These are phyloP conservation scores for Aureobasidium sp. DNA, from an alignment of 2,329 filamentous ascomycete species.

Conservation along the genomic window DNA sequence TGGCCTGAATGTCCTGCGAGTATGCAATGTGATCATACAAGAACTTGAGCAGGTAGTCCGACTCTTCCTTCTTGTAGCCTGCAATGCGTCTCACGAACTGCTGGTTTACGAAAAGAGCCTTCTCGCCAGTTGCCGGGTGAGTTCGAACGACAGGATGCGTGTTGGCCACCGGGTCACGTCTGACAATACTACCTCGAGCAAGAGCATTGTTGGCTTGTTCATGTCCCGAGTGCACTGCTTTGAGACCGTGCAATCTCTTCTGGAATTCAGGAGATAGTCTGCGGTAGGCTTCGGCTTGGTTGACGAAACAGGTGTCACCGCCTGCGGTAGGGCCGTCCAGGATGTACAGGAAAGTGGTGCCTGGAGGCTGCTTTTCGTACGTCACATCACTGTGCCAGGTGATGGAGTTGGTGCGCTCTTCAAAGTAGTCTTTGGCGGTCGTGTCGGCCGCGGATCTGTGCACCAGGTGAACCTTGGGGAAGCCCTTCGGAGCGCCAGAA, in stretches of 20 bases:
- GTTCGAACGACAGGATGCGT: slow-evolving; percentile 74
- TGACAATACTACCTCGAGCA: slow-evolving; percentile 61
- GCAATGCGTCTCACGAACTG: slow-evolving; percentile 79
- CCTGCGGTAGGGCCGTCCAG: slow-evolving; percentile 75
- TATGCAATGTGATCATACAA: slow-evolving; percentile 67
- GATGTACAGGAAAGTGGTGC: slow-evolving; percentile 82
- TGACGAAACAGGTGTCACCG: slow-evolving; percentile 77
- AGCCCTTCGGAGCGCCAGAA: slow-evolving; percentile 64
- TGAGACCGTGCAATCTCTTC: slow-evolving; percentile 71
- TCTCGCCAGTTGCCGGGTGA: slow-evolving; percentile 74
- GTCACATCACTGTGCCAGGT: slow-evolving; percentile 88
- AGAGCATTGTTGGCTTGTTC: slow-evolving; percentile 70
- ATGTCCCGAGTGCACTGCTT: slow-evolving; percentile 69
- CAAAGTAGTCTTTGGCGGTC: slow-evolving; percentile 55
- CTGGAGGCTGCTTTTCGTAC: slow-evolving; percentile 81
- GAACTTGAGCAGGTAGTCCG: slow-evolving; percentile 69
- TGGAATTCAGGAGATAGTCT: slow-evolving; percentile 72
- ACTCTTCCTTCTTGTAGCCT: slow-evolving; percentile 81
- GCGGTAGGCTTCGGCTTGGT: slow-evolving; percentile 73
- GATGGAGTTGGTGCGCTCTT: slow-evolving; percentile 67
- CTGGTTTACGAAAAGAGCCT: slow-evolving; percentile 74
- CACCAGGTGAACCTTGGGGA: slow-evolving; percentile 71
- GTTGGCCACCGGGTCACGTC: slow-evolving; percentile 67
- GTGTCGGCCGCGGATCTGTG: slow-evolving; percentile 63
- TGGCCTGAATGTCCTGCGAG: slow-evolving; percentile 64